Base-by-base conservation (phyloP, 345 rosid species). In the Aegle marmelos region DNA sequence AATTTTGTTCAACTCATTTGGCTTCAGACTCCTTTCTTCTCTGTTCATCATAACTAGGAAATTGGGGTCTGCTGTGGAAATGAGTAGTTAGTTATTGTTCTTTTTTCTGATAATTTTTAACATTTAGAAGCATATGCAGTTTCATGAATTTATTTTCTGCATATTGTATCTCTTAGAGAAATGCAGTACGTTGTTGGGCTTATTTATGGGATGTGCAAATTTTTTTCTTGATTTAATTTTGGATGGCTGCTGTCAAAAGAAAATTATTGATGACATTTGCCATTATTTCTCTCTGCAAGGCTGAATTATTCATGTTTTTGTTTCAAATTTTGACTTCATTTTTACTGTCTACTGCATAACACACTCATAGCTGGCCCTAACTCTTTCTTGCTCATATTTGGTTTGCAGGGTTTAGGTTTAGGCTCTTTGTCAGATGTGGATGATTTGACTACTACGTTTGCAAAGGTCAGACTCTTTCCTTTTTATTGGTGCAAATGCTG, bases 361-460 rank as follows among this genome's bases (percentile, higher is more conserved):
- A 11, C 45, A 27, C n/a, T 41, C 1, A 0, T 64, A 9, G 0
- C 24, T 78, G 27, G 25, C 39, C 74, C 74, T 72, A 65, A 69
- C 63, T 56, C 5, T 75, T 75, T 24, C 9, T 73, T 54, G 28
- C 41, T 1, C 22, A 27, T 22, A 39, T 22, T 62, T 81, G 74
- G 60, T 76, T 85, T 67, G n/a, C 90, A 92, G 96, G 87, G 84
- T 88, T 53, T 82, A 75, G 83, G 88, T 75, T 79, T 91, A 80
- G 97, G 92, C 72, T 89, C 97, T 65, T 74, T 91, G 39, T 88
- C 97, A n/a, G 95, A 92, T n/a, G 78, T 94, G 83, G 98, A 96
- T 84, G 99, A 96, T 84, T 86, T 96, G 67, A 86, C 99, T 50
- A 91, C 90, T 74, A 94, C 99, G 66, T 94, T 94, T 84, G 93